Base-by-base conservation (phyloP, 2,329 filamentous ascomycete species). In the Lecanicillium sp. region DNA sequence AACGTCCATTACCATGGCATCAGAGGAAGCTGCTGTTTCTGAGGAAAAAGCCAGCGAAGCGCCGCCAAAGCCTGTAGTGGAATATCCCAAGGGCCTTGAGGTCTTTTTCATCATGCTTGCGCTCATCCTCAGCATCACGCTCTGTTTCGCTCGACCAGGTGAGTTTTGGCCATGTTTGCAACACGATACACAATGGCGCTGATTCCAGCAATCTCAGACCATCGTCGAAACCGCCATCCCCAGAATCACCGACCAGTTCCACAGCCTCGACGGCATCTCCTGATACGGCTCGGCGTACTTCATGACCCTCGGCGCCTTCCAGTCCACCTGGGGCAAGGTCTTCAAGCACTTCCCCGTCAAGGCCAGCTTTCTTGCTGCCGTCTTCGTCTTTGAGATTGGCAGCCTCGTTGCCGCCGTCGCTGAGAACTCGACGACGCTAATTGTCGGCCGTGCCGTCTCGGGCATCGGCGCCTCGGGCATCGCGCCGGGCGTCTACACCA, bases 211-310 rank as follows among this genome's bases (percentile, higher is more conserved):
- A n/a, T 24, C 32, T 49, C 62, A 70, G 66, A 74, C 70, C 3
- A 75, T 76, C 44, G n/a, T 74, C 20, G 69, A 68, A 4, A 74
- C 71, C 0, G 72, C 71, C 12, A 73, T 75, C 35, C 72, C 72
- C 2, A 68, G 67, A 40, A 74, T 75, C 51, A 73, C 72, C 1
- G 66, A 63, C 52, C 63, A 69, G 26, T 69, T 71, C 58, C 60
- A 69, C 36, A 60, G 66, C 36, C 61, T 74, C 9, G 60, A 63
- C n/a, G 66, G 74, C 44, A 66, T 75, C 12, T 68, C 70, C 11
- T 79, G 77, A 75, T 79, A 79, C 53, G 73, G 72, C 4, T 66
- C 70, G 10, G 70, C 70, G 17, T 74, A 67, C 52, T 70, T 73
- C 52, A 57, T 72, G 36, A 66, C 66, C 8, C 51, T 67, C 11